phyloP scores from a whole-genome alignment of 768 basidiomycete species.

The Lyophyllum decastes region DNA sequence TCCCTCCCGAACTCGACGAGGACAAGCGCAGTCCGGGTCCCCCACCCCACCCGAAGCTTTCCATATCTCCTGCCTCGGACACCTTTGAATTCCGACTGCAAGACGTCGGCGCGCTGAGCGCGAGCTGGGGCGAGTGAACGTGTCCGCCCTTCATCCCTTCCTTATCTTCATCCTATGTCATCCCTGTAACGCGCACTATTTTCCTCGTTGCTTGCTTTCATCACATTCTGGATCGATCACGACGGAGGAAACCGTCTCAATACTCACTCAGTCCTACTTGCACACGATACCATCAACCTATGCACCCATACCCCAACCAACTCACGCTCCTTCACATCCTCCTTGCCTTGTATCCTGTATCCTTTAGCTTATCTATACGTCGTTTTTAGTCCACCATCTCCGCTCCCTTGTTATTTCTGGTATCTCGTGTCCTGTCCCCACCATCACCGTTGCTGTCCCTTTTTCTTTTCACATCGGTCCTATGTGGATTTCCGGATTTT shows the following conservation, averaged over 20 bases:
- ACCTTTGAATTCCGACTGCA: constrained; percentile 11
- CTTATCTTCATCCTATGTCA: background rate
- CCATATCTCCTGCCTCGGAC: constrained; percentile 11
- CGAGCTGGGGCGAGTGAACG: constrained; percentile 17
- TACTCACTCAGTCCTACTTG: background rate
- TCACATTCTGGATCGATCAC: background rate
- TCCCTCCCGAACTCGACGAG: background rate
- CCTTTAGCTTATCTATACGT: too few relatives aligned
- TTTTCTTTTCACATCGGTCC: too few relatives aligned
- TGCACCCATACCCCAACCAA: background rate
- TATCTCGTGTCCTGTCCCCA: too few relatives aligned
- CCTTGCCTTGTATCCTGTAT: too few relatives aligned
- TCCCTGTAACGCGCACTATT: background rate
- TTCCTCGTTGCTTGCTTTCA: background rate
- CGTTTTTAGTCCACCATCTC: too few relatives aligned
- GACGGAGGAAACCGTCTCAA: background rate
- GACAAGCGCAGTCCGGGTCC: background rate
- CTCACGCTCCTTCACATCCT: background rate
- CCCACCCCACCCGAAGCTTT: constrained; percentile 3
- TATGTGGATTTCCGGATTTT: too few relatives aligned
- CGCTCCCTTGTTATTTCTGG: too few relatives aligned
- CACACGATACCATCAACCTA: background rate
- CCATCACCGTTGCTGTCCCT: too few relatives aligned
- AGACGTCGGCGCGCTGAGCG: constrained; percentile 14
- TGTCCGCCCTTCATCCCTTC: background rate